Evolutionary conservation across 2,329 filamentous ascomycete species (phyloP), one percentile per base, ranked within the genome.

Genomic region (Orbilia quercus): DNA sequence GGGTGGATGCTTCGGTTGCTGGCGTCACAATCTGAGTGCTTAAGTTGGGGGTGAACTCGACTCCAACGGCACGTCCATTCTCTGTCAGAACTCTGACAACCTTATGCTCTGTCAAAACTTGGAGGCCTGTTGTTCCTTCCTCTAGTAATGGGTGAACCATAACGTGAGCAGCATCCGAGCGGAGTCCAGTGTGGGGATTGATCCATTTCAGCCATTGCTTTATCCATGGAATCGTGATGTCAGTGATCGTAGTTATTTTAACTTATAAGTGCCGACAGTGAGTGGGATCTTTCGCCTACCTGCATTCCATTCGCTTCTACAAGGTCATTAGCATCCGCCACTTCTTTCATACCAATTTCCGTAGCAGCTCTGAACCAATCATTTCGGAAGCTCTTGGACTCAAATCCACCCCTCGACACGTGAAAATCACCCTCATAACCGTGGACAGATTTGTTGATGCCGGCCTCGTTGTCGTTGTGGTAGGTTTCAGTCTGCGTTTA

Each of bases 111-210:
- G 84, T 81, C 0, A 90, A 80, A 2, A 90, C 81, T 65, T 89
- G 85, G 1, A 90, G 82, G 64, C 88, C 88, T 0, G 85, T 83
- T 50, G 83, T 79, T 0, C 82, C 82, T 63, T 81, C 80, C 57
- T 84, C 80, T 0, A 87, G 78, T 38, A 83, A 81, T 0, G 85
- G 84, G 74, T 87, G 85, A 7, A 88, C 75, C 69, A 87, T 88
- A 12, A 80, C 77, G 66, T 85, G 83, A 0, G 86, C 86, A 0
- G 86, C 80, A 75, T 89, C 87, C 76, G 87, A 85, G n/a, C 87
- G 83, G 80, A 23, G 82, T 77, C 81, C 82, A 82, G 75, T 83
- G 80, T 78, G 83, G 76, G 77, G 77, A 69, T 77, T 20, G 79
- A 74, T 75, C 69, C 70, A 78, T 48, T 75, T 75, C 22, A 44